A percentile compares a stretch with the other conserved stretches of the same genome.
These are phyloP conservation scores for Sparassis latifolia DNA, from an alignment of 1,284 basidiomycete genomes.

Conservation along the genomic window DNA sequence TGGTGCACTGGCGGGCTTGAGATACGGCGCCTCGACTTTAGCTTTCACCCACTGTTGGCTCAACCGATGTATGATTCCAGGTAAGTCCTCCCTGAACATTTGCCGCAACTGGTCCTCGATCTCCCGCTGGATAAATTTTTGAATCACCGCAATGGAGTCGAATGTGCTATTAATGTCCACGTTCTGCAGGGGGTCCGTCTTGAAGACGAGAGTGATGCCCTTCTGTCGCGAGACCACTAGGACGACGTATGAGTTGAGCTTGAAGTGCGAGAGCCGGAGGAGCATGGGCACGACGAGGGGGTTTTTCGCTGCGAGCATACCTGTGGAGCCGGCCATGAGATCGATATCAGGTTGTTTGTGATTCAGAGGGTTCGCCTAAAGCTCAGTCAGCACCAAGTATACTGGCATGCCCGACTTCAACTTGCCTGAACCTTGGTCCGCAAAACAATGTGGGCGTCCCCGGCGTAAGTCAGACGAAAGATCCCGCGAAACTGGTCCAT, in stretches of 20 bases:
- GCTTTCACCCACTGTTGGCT: constrained; percentile 93
- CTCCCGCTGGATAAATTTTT: constrained; percentile 93
- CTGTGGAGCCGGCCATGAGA: constrained; percentile 66
- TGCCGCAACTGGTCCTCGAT: constrained; percentile 96
- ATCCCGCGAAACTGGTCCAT: constrained; percentile 96
- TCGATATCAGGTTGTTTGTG: constrained; percentile 82
- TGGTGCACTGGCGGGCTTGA: constrained; percentile 37
- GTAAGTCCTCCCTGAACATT: constrained; percentile 97
- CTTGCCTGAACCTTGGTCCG: constrained; percentile 93
- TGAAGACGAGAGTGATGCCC: constrained; percentile 98
- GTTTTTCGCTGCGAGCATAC: constrained; percentile 88
- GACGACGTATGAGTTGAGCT: constrained; percentile 93
- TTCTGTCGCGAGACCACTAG: constrained; percentile 96
- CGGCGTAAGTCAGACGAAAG: constrained; percentile 91
- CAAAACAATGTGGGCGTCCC: constrained; percentile 93
- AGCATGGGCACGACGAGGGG: constrained; percentile 97
- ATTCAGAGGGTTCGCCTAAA: constrained; percentile 90
- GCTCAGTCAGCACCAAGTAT: constrained; percentile 1
- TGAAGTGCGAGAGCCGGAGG: constrained; percentile 91
- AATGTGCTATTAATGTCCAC: constrained; percentile 98
- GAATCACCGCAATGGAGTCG: constrained; percentile 96
- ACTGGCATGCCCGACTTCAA: not conserved
- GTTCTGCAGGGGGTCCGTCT: constrained; percentile 97
- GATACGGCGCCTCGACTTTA: constrained; percentile 77
- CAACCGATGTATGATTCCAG: constrained; percentile 93